Evolutionary conservation across 345 rosid species (phyloP).

Genomic region (Syzygium aromaticum): DNA sequence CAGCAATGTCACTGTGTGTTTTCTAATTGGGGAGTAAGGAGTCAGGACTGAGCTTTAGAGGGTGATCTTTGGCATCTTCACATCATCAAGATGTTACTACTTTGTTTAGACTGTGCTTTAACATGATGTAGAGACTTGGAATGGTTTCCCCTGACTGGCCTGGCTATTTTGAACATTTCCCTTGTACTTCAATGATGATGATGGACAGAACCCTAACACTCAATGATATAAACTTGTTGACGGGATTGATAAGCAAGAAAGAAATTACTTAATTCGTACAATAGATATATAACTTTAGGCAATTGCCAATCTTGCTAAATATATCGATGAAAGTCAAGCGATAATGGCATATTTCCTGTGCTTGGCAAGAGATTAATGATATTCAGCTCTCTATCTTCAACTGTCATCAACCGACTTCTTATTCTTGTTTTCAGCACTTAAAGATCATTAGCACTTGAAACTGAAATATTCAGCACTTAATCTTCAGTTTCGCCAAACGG

Average conservation of each 20-base stretch:
- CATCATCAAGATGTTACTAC: background rate
- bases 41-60: background rate
- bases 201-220: background rate
- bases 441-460: no score
- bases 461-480: no score
- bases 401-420: background rate
- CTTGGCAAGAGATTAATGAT: background rate
- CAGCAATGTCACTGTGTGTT: background rate
- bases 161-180: background rate
- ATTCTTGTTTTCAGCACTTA: background rate
- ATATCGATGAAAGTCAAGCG: background rate
- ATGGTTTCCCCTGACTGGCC: background rate
- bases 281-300: background rate
- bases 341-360: background rate
- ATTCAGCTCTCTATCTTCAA: background rate
- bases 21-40: background rate
- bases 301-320: background rate
- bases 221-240: background rate
- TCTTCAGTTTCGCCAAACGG: no score
- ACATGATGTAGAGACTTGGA: background rate
- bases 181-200: background rate
- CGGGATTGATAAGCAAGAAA: background rate
- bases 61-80: background rate
- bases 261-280: background rate
- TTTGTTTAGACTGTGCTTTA: background rate